Base-by-base conservation (phyloP, 2,329 filamentous ascomycete species). In the Ceratocystis cubensis region DNA sequence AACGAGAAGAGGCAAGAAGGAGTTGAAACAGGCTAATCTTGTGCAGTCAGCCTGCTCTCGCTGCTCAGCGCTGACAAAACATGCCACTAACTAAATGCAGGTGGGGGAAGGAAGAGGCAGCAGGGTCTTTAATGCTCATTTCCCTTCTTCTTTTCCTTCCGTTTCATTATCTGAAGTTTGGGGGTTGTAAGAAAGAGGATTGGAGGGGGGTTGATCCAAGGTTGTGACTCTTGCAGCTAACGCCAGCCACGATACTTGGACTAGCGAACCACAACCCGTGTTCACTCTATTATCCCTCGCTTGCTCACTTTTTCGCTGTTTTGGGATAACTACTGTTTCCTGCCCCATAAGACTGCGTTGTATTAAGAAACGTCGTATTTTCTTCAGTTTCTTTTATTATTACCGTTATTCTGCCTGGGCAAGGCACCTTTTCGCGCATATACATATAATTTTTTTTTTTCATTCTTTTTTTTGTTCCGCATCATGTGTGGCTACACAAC, bases 21-120 rank as follows among this genome's bases (percentile, higher is more conserved):
- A 59, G 56, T 59, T 59, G 56, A 59, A 59, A 53, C 48, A 10
- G 48, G 22, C 8, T 53, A 25, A 53, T 53, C 48, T 53, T 22
- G 37, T 15, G 10, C 37, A 41, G 37, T 41, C 37, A 41, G 37
- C 37, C 37, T 41, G 37, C 10, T 41, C 37, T 41, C 13, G 13
- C 10, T 22, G 25, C 56, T 30, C 25, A 37, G 25, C 8, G 56
- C 17, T 37, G 56, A 59, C 56, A 37, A 30, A 30, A 53, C 22
- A 53, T 22, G 48, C 22, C 48, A 41, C 37, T 15, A 10, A 17
- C 20, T 28, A 15, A 15, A 13, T n/a, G 33, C n/a, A 28, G 33
- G 30, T 2, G 7, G 30, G 22, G 33, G 17, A 57, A 33, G 53
- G 53, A 28, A 57, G 22, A 59, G 33, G 33, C 13, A 59, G 56